Evolutionary conservation across 441 rosid genomes (phyloP).

Genomic region (Biscutella laevigata): DNA sequence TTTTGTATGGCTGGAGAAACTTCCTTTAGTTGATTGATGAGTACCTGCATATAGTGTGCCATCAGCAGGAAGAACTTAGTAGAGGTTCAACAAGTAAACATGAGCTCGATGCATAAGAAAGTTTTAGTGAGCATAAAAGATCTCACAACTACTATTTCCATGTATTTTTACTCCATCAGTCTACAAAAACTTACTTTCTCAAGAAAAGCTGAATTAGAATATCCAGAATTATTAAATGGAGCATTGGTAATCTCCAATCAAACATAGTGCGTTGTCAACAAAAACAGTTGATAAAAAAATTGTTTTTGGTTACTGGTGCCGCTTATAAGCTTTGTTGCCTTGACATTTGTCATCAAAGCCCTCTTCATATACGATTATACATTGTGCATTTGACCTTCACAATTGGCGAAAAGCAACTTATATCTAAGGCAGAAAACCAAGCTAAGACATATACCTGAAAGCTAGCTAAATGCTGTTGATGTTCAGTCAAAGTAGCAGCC

Average conservation of each 20-base stretch:
- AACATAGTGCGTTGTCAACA: background rate
- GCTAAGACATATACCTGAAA: constrained; percentile 58
- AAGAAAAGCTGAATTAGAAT: background rate
- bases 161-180: too few relatives aligned
- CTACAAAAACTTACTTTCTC: too few relatives aligned
- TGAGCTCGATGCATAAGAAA: background rate
- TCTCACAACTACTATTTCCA: too few relatives aligned
- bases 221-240: background rate
- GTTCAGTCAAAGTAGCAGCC: constrained; percentile 84
- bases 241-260: background rate
- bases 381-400: constrained; percentile 4
- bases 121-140: background rate
- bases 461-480: constrained; percentile 96
- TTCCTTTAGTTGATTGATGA: constrained; percentile 87
- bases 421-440: background rate
- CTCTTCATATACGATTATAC: background rate
- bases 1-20: constrained; percentile 85
- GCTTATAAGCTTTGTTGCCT: background rate
- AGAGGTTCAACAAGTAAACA: constrained; percentile 5
- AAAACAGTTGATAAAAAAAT: background rate
- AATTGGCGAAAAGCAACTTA: constrained; percentile 8
- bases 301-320: background rate
- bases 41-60: constrained; percentile 54
- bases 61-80: constrained; percentile 17
- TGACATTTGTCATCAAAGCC: background rate